phyloP scores from a whole-genome alignment of 805 yeast genomes.

The Candida rishiriensis region DNA sequence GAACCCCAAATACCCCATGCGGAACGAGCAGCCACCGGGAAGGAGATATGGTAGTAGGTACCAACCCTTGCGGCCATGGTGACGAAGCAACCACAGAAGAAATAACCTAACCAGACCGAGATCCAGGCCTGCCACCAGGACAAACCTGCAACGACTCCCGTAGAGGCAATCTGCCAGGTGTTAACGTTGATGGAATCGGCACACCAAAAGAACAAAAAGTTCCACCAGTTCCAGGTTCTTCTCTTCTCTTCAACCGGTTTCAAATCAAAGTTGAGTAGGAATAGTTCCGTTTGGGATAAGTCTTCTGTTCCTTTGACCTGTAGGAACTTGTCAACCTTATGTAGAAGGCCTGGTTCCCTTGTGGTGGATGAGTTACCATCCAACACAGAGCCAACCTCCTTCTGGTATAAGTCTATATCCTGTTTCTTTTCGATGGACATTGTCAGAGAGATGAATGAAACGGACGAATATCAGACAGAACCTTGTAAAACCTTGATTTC shows the following conservation, averaged over 20 bases:
- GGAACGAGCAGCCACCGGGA: constrained; percentile 78
- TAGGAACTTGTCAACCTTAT: too few relatives aligned
- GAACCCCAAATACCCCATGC: constrained; percentile 87
- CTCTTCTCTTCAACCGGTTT: constrained; percentile 72
- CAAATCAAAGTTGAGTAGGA: constrained; percentile 69
- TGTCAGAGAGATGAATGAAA: too few relatives aligned
- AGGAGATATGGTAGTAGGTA: constrained; percentile 72
- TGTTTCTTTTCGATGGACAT: too few relatives aligned
- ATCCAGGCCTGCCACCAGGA: constrained; percentile 93
- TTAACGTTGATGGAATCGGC: constrained; percentile 88
- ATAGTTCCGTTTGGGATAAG: constrained; percentile 54
- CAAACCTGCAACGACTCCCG: constrained; percentile 73
- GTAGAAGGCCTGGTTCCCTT: too few relatives aligned
- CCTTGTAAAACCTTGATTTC: too few relatives aligned
- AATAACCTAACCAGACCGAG: constrained; percentile 82
- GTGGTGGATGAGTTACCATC: too few relatives aligned
- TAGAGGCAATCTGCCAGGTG: constrained; percentile 88
- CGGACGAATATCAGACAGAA: too few relatives aligned
- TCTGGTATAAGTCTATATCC: too few relatives aligned
- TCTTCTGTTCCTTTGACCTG: constrained; percentile 26
- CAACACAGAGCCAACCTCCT: too few relatives aligned
- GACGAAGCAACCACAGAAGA: constrained; percentile 64
- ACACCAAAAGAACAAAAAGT: constrained; percentile 77
- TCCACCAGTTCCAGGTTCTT: constrained; percentile 83
- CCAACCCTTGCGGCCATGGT: constrained; percentile 75